phyloP scores from a whole-genome alignment of 768 basidiomycete species.

The Clitopilus passeckerianus region DNA sequence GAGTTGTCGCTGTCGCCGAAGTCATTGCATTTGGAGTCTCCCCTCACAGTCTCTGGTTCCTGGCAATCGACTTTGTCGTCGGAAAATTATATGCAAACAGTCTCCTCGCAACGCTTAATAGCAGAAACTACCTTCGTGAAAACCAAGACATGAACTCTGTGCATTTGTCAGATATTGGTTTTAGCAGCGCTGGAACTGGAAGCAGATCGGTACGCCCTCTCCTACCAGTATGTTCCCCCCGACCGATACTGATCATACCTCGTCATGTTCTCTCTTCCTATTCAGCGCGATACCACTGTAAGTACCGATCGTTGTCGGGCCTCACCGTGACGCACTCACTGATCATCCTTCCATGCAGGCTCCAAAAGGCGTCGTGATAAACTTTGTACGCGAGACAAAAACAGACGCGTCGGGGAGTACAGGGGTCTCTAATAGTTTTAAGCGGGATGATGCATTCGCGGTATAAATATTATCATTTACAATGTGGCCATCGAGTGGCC shows the following conservation, averaged over 20 bases:
- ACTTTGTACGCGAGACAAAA: not conserved
- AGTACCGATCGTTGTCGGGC: not conserved
- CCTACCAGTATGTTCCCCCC: not conserved
- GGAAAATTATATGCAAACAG: constrained; percentile 48
- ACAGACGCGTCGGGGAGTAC: not conserved
- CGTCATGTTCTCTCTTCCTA: not conserved
- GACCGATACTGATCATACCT: not conserved
- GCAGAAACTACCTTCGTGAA: constrained; percentile 19
- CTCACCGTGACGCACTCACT: not conserved
- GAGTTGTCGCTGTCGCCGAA: constrained; percentile 31
- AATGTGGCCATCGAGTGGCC: not conserved
- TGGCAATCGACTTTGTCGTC: constrained; percentile 39
- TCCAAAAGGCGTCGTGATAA: constrained; percentile 3
- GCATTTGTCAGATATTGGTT: constrained; percentile 10
- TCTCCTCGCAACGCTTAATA: constrained; percentile 38
- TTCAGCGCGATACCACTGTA: not conserved
- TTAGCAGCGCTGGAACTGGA: constrained; percentile 1
- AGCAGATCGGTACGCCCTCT: not conserved
- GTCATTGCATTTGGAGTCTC: constrained; percentile 29
- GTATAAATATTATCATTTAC: not conserved
- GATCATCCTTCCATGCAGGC: not conserved
- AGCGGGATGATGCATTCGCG: not conserved
- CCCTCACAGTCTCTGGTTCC: constrained; percentile 28
- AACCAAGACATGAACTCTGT: constrained; percentile 4
- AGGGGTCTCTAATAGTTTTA: not conserved